phyloP scores from a whole-genome alignment of 1,284 basidiomycete genomes.

The Tylopilus sp. region DNA sequence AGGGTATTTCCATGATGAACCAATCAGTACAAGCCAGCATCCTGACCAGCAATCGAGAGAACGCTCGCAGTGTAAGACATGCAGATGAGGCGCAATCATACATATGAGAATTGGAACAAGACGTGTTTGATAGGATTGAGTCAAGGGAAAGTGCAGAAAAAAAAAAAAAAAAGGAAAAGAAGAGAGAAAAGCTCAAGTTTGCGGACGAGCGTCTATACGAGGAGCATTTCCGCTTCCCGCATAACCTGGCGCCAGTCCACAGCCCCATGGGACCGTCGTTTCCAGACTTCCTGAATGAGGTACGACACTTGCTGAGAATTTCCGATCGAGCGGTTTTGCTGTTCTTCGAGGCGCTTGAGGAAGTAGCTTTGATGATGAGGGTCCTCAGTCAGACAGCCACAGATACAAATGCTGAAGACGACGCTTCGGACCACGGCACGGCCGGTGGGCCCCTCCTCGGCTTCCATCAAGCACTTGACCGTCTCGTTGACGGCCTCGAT shows the following conservation, averaged over 20 bases:
- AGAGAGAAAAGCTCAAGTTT: neutral
- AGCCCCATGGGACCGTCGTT: slow-evolving; percentile 28
- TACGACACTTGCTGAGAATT: slow-evolving; percentile 56
- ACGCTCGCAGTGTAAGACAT: slow-evolving; percentile 12
- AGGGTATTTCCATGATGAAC: slow-evolving; percentile 24
- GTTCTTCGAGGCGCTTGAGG: slow-evolving; percentile 44
- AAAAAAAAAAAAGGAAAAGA: neutral
- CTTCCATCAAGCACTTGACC: slow-evolving; percentile 45
- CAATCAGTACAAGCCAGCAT: slow-evolving; percentile 19
- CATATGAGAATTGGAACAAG: slow-evolving; percentile 4
- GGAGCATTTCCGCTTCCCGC: slow-evolving; percentile 49
- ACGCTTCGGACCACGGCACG: slow-evolving; percentile 69
- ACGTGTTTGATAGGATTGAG: neutral
- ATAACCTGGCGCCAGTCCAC: slow-evolving; percentile 63
- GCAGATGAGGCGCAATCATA: slow-evolving; percentile 14
- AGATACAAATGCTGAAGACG: slow-evolving; percentile 72
- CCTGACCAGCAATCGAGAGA: slow-evolving; percentile 24
- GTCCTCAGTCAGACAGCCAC: slow-evolving; percentile 63
- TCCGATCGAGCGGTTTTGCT: slow-evolving; percentile 51
- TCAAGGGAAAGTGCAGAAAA: neutral
- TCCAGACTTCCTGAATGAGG: slow-evolving; percentile 64
- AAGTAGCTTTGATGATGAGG: slow-evolving; percentile 44
- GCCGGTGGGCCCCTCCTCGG: slow-evolving; percentile 41
- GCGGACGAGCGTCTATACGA: slow-evolving; percentile 47
- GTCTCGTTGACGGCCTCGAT: slow-evolving; percentile 50